Evolutionary conservation across 1,284 basidiomycete species (phyloP), one percentile per base, ranked within the genome.

Genomic region (Trametes pubescens): DNA sequence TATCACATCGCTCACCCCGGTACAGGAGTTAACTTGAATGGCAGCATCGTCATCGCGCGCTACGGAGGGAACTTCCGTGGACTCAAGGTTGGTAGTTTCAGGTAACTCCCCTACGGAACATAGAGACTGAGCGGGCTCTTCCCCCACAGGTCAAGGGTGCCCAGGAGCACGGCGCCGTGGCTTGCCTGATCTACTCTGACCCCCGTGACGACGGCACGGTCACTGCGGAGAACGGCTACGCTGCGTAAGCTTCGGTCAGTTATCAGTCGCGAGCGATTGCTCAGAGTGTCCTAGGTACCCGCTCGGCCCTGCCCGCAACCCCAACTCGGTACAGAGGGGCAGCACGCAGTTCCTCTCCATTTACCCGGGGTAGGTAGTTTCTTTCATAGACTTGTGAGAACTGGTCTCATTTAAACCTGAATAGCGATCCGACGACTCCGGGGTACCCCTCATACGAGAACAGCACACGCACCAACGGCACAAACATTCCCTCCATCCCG

Each of bases 141-240:
- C 24, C 13, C 26, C 29, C 24, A 24, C 24, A 94, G 86, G 82
- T 94, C 61, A 87, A 92, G 79, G 86, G 88, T 1, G 94, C 95
- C 4, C 86, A 95, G 73, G 93, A 96, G 67, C 87, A 85, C 4
- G 95, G 96, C 24, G 94, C 88, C 13, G 86, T 80, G 60, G 88
- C 88, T 68, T 78, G 86, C 38, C 75, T 91, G 44, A 95, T 98
- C 70, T 98, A 95, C 79, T 89, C 88, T 29, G 96, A 98, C 77
- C 92, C 92, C n/a, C 89, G 88, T 53, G 94, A 98, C 72, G 95
- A 98, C 72, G 94, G 94, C n/a, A 85, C 84, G 40, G 88, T 95
- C 43, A 94, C 90, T 4, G 83, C 84, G 18, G 86, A 86, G 61
- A 94, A 96, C 65, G 93, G 91, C 6, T 92, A 89, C 71, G 77